Evolutionary conservation across 2,329 filamentous ascomycete species (phyloP), one percentile per base, ranked within the genome.

Genomic region (Aureobasidium sp.): DNA sequence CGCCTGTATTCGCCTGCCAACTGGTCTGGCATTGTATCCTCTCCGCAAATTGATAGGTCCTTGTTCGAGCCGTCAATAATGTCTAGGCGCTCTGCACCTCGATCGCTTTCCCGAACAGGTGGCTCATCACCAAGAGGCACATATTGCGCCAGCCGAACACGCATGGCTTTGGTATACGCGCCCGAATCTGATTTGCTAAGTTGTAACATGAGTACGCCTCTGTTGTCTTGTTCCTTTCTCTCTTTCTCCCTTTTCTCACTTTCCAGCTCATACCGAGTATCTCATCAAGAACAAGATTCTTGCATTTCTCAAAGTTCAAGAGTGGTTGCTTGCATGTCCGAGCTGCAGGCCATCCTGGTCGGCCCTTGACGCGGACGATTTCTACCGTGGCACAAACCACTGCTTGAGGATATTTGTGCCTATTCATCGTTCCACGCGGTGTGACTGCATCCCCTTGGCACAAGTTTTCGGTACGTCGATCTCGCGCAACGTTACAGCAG

Each of bases 381-480:
- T 57, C 51, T 27, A 20, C 42, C 17, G 57, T 60, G 23, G 26
- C 46, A 51, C 57, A 50, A 60, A 50, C 32, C 57, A 39, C 46
- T 47, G 44, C 46, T 60, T 60, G 57, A 51, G 57, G 57, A 60
- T 26, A 51, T 51, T 26, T 60, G 46, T 60, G 57, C 57, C 57
- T 60, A 36, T 51, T 51, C 57, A 41, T 42, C 46, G 44, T 60
- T 60, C 57, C 39, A 62, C 60, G 60, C 50, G 60, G 60, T 62
- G 60, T 62, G 60, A 62, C 60, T 56, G 34, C 39, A 56, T 46
- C 58, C 39, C 48, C 63, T 69, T 69, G 68, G 71, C 70, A 69
- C 70, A 69, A 71, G 68, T 67, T 68, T 66, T 65, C 48, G 63
- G 71, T 72, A 71, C 66, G 70, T 72, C 62, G 37, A 64, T 62